These are phyloP conservation scores for Tylopilus felleus DNA, from an alignment of 768 basidiomycete species.

Conservation along the genomic window DNA sequence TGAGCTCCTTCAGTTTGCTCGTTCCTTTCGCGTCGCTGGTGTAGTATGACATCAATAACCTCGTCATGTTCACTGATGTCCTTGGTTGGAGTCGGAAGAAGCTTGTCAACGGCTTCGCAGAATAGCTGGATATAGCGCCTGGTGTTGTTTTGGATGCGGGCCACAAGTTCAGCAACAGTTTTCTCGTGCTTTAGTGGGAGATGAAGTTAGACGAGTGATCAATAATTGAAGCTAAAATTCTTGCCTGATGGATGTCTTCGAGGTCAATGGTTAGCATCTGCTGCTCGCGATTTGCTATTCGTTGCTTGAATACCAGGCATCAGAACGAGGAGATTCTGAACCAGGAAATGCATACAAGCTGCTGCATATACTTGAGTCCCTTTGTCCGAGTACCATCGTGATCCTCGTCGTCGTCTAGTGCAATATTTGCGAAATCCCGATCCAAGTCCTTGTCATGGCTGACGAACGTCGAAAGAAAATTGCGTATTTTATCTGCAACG, in stretches of 20 bases:
- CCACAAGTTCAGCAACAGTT: conserved; percentile 68
- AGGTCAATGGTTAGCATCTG: conserved; percentile 86
- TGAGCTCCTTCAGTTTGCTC: conserved; percentile 71
- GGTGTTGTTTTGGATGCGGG: conserved; percentile 78
- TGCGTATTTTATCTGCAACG: conserved; percentile 58
- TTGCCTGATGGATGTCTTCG: conserved; percentile 78
- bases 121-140: conserved; percentile 90
- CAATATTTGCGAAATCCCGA: conserved; percentile 66
- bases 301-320: conserved; percentile 56
- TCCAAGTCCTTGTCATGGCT: conserved; percentile 63
- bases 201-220: conserved; percentile 9
- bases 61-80: conserved; percentile 91
- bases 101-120: conserved; percentile 83
- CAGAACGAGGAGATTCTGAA: conserved; percentile 15
- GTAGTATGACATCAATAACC: conserved; percentile 94
- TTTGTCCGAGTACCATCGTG: conserved; percentile 33
- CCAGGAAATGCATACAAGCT: conserved; percentile 57
- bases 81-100: conserved; percentile 85
- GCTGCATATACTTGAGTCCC: conserved; percentile 74
- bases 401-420: conserved; percentile 45
- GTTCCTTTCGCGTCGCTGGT: conserved; percentile 89
- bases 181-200: conserved; percentile 54
- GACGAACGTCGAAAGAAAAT: conserved; percentile 70
- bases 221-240: conserved; percentile 17
- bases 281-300: conserved; percentile 89